phyloP scores from a whole-genome alignment of 1,284 basidiomycete species.

The Cutaneotrichosporon spelunceum region DNA sequence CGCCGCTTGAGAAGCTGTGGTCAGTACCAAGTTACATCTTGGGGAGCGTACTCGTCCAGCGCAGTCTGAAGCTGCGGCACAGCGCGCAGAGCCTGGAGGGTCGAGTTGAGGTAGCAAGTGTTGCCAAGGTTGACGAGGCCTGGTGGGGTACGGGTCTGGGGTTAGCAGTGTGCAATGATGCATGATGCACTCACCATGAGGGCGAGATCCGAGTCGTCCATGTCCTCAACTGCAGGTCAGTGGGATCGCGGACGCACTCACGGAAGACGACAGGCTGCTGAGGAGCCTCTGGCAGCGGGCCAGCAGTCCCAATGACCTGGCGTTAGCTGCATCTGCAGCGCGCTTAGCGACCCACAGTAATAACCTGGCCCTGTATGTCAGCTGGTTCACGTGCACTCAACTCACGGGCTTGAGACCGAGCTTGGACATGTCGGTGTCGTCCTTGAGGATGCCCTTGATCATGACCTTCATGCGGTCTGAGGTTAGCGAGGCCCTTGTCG shows the following conservation, averaged over 20 bases:
- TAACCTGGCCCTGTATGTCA: constrained; percentile 57
- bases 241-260: constrained; percentile 51
- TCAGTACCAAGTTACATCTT: neutral
- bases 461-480: constrained; percentile 93
- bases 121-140: constrained; percentile 45
- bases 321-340: constrained; percentile 58
- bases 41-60: constrained; percentile 1
- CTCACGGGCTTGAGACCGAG: constrained; percentile 72
- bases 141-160: constrained; percentile 58
- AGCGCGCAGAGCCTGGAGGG: constrained; percentile 82
- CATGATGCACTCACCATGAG: constrained; percentile 60
- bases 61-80: constrained; percentile 81
- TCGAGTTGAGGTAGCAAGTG: constrained; percentile 82
- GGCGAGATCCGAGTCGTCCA: constrained; percentile 77
- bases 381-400: constrained; percentile 11
- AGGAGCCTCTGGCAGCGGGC: constrained; percentile 84
- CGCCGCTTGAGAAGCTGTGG: neutral
- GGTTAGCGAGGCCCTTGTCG: neutral
- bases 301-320: constrained; percentile 83
- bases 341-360: constrained; percentile 42
- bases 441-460: constrained; percentile 73
- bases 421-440: constrained; percentile 80
- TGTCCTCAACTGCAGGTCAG: constrained; percentile 59
- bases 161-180: neutral
- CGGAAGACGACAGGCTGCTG: constrained; percentile 70